These are phyloP conservation scores for Ophiostoma himal-ulmi DNA, from an alignment of 2,329 filamentous ascomycete species.

Conservation along the genomic window DNA sequence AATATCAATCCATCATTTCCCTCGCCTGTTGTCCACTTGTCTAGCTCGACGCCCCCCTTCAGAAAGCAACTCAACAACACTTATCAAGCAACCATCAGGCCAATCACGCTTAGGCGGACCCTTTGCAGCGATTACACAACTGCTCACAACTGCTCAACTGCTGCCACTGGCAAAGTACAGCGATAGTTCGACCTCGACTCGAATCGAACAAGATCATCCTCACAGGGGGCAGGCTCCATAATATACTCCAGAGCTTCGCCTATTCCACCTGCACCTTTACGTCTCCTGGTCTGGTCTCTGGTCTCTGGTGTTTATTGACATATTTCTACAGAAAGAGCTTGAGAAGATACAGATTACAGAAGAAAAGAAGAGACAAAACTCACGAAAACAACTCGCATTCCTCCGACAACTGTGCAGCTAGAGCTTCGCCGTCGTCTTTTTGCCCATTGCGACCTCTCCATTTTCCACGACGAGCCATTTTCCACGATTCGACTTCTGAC, in stretches of 20 bases:
- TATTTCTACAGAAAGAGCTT: background rate
- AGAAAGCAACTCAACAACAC: background rate
- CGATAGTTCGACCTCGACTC: background rate
- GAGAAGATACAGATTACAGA: too few relatives aligned
- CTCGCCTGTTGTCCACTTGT: background rate
- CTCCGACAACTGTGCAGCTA: background rate
- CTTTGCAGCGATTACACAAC: background rate
- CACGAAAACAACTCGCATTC: background rate
- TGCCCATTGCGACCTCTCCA: background rate
- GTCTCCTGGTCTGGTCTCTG: background rate
- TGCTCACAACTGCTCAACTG: background rate
- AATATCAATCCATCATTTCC: background rate
- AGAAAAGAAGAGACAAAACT: too few relatives aligned
- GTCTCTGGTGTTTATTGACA: background rate
- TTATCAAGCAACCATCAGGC: background rate
- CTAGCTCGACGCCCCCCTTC: background rate
- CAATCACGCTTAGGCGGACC: background rate
- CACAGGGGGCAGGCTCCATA: constrained; percentile 6
- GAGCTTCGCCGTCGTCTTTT: background rate
- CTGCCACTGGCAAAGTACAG: background rate
- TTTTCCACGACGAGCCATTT: background rate
- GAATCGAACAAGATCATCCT: background rate
- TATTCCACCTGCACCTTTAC: background rate
- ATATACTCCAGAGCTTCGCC: constrained; percentile 3
- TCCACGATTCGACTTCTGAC: background rate